phyloP scores from a whole-genome alignment of 345 rosid genomes.

The Populus euphratica region DNA sequence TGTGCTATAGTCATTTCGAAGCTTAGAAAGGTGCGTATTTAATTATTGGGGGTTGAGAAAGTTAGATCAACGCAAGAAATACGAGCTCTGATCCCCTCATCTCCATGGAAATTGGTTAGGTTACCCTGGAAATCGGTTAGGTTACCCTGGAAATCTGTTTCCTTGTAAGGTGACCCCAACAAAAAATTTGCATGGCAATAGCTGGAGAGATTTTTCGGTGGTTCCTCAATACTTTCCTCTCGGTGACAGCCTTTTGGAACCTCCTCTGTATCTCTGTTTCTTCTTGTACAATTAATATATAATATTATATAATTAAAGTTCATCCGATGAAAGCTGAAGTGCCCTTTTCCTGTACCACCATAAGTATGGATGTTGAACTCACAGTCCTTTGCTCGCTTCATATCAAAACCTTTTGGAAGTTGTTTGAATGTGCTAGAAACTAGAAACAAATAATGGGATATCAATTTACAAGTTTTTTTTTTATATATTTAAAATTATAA shows the following conservation, averaged over 20 bases:
- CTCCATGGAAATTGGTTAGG: neutral
- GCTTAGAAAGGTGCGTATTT: constrained; percentile 1
- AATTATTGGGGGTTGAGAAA: neutral
- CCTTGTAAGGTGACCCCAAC: neutral
- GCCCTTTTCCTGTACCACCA: neutral
- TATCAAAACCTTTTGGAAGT: neutral
- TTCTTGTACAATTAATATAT: neutral
- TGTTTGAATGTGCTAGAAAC: neutral
- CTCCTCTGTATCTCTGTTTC: neutral
- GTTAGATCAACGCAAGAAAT: neutral
- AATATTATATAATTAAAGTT: neutral
- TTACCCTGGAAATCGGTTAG: neutral
- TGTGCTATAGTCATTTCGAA: neutral
- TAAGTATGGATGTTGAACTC: neutral
- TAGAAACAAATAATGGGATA: too few relatives aligned
- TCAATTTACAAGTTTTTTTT: too few relatives aligned
- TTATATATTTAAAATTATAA: too few relatives aligned
- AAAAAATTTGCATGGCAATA: neutral
- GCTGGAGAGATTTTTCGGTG: neutral
- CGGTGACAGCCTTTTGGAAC: neutral
- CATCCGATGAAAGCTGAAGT: neutral
- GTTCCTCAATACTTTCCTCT: neutral
- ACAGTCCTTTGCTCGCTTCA: neutral
- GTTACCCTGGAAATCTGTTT: neutral
- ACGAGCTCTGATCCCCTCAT: neutral